Conservation (phyloP, 495 filamentous ascomycete genomes). For the Cryomyces minteri region DNA sequence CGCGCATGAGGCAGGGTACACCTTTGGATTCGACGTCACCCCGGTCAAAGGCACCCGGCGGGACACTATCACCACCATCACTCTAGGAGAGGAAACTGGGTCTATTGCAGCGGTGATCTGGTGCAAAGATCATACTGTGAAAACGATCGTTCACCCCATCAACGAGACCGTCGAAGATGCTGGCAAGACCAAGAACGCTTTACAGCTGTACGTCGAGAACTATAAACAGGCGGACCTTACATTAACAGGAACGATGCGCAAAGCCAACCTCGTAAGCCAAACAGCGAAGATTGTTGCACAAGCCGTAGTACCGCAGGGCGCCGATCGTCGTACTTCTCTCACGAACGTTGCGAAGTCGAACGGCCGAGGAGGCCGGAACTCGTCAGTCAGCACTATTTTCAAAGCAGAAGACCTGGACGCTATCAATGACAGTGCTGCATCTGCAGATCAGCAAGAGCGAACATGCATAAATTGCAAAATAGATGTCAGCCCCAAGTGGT, state of each 20-base stretch:
- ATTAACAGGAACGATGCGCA: constrained; percentile 78
- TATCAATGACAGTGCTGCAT: neutral
- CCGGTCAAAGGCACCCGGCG: constrained; percentile 75
- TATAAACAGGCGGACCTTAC: constrained; percentile 91
- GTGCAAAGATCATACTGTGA: constrained; percentile 68
- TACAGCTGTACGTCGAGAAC: constrained; percentile 69
- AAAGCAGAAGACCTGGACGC: constrained; percentile 7
- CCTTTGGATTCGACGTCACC: constrained; percentile 74
- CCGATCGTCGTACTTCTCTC: neutral
- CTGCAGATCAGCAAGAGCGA: constrained; percentile 7
- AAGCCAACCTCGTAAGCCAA: constrained; percentile 45
- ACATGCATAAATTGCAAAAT: constrained; percentile 31
- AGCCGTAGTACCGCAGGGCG: neutral
- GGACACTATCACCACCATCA: constrained; percentile 51
- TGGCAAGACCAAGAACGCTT: constrained; percentile 49
- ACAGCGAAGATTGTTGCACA: constrained; percentile 7
- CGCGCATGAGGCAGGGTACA: constrained; percentile 65
- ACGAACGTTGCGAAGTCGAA: constrained; percentile 6
- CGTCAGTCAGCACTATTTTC: constrained; percentile 1
- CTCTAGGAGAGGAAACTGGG: constrained; percentile 59
- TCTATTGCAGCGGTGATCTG: constrained; percentile 62
- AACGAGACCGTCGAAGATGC: constrained; percentile 46
- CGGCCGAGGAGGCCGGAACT: constrained; percentile 6
- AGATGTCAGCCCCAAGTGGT: constrained; percentile 44
- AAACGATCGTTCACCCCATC: constrained; percentile 56